Evolutionary conservation across 192 early-diverging fungal species (phyloP), one percentile per base, ranked within the genome.

Genomic region (Borealophlyctis nickersoniae): DNA sequence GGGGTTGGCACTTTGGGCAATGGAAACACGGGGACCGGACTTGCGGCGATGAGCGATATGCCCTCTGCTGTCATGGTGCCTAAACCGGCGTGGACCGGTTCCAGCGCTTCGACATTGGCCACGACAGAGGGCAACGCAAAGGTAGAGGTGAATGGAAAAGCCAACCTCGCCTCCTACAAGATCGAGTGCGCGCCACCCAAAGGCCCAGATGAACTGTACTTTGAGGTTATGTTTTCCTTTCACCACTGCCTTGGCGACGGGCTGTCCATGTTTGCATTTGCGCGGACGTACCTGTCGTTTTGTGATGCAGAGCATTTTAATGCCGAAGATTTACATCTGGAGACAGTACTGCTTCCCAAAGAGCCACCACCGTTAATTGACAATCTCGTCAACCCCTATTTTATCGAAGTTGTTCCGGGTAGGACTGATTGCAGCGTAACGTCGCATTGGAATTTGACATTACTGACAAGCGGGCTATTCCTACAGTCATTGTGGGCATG

Each of bases 201-300:
- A n/a, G n/a, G n/a, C n/a, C n/a, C n/a, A n/a, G 36, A 53, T 56
- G 60, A 36, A n/a, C 51, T n/a, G 23, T 32, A 63, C 23, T 81
- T 77, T 50, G 64, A 69, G 5, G 61, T 80, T 56, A 71, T 77
- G 28, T 75, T 77, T 59, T 70, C 77, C 23, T 78, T 81, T 49
- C 79, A 81, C 45, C 79, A 81, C 62, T 78, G 57, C 2, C 24
- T 58, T 16, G 57, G 76, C 1, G 79, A 81, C 59, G 79, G 79
- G 5, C 64, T 81, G 23, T 71, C 71, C 0, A 73, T 75, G 63
- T 70, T 70, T 45, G 69, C 75, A 4, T 77, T 62, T 52, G 70
- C 70, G 26, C 52, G 67, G 0, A 63, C 70, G 23, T 79, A 73
- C 52, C 36, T 74, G 26, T 53, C 63, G 30, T 49, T 49, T n/a